Evolutionary conservation across 2,329 filamentous ascomycete species (phyloP).

Genomic region (Aspergillus phoenicis): DNA sequence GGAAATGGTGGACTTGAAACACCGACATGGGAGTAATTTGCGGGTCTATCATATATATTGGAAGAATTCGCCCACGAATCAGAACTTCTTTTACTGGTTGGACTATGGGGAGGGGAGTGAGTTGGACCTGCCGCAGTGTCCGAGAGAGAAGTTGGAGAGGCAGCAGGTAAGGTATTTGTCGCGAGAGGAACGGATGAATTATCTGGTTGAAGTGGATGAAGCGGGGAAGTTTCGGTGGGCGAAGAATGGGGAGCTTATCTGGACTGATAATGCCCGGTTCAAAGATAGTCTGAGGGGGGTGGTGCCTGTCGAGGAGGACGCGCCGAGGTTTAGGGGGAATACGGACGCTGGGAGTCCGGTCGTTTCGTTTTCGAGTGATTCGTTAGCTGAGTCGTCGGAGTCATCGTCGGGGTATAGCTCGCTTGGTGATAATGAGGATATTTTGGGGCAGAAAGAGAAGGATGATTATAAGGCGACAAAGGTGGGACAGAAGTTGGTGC

Average conservation of each 20-base stretch:
- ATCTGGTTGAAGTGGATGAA: slow-evolving; percentile 74
- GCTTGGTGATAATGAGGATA: slow-evolving; percentile 12
- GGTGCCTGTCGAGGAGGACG: slow-evolving; percentile 63
- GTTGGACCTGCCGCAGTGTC: slow-evolving; percentile 70
- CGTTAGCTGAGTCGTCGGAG: slow-evolving; percentile 29
- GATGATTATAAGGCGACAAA: slow-evolving; percentile 64
- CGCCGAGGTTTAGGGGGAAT: slow-evolving; percentile 55
- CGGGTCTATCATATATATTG: slow-evolving; percentile 81
- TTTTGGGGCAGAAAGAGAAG: slow-evolving; percentile 62
- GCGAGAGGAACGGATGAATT: slow-evolving; percentile 77
- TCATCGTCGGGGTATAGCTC: slow-evolving; percentile 11
- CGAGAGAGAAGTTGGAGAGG: slow-evolving; percentile 71
- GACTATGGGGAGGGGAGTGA: slow-evolving; percentile 75
- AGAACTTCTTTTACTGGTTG: slow-evolving; percentile 95
- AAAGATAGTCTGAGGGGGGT: slow-evolving; percentile 80
- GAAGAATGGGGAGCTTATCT: slow-evolving; percentile 76
- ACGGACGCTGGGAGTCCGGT: slow-evolving; percentile 27
- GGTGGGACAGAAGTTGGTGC: slow-evolving; percentile 63
- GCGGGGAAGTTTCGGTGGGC: slow-evolving; percentile 82
- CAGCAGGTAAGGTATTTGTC: slow-evolving; percentile 84
- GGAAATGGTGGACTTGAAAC: slow-evolving; percentile 83
- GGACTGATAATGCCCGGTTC: slow-evolving; percentile 68
- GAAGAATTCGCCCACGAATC: slow-evolving; percentile 73
- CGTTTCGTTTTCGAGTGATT: background rate
- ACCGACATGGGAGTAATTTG: slow-evolving; percentile 83